Percentiles rank a stretch among this genome's conserved stretches.
Evolutionary conservation across 2,329 filamentous ascomycete species (phyloP).

Genomic region (Cadophora sp.): DNA sequence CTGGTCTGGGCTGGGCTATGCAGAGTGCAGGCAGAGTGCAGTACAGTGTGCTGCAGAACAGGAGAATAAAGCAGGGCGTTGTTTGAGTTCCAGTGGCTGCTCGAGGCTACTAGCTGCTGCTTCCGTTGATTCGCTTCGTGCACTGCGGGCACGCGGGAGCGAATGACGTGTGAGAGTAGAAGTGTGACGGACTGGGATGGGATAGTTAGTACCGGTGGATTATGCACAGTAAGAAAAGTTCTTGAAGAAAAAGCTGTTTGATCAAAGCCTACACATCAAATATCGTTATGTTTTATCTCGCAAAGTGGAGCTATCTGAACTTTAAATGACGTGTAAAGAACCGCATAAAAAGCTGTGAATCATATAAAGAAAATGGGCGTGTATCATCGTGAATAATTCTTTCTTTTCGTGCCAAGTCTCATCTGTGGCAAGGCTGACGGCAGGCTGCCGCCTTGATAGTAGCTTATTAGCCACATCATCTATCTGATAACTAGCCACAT

Average conservation of each 20-base stretch:
- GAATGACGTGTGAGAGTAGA: slow-evolving; percentile 15
- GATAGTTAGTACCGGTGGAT: no score
- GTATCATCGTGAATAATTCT: slow-evolving; percentile 1
- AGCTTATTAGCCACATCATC: background rate
- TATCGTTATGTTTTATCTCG: no score
- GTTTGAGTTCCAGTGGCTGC: background rate
- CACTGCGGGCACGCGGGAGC: background rate
- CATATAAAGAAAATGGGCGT: background rate
- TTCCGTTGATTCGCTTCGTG: background rate
- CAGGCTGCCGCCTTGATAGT: slow-evolving; percentile 1
- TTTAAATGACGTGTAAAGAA: no score
- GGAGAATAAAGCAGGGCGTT: background rate
- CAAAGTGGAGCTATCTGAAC: no score
- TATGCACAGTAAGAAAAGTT: no score
- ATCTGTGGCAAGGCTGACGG: slow-evolving; percentile 11
- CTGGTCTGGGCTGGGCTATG: background rate
- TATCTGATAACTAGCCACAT: background rate
- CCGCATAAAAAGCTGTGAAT: background rate
- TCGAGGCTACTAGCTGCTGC: background rate
- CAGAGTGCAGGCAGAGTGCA: background rate
- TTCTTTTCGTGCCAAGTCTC: slow-evolving; percentile 1
- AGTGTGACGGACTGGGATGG: background rate
- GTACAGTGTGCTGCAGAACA: no score
- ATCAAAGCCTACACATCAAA: no score
- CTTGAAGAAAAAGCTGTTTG: no score